Conservation (phyloP, 176 grass and related monocot species). For the Poa annua region DNA sequence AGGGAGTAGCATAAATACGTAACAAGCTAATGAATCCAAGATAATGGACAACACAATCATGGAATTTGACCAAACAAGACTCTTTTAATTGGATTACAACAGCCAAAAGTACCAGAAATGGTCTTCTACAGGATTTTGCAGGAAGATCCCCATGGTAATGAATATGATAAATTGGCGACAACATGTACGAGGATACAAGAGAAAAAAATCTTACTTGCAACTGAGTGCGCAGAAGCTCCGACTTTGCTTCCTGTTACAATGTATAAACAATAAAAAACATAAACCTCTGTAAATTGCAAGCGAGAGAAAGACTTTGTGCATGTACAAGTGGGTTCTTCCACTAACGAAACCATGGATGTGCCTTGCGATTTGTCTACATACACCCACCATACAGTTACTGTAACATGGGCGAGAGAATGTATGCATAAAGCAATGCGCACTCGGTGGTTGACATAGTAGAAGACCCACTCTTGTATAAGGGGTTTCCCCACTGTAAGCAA, state of each 20-base stretch:
- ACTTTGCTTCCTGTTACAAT: slow-evolving; percentile 69
- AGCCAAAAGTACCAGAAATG: slow-evolving; percentile 1
- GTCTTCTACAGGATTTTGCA: neutral
- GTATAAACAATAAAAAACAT: slow-evolving; percentile 33
- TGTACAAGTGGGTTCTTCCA: slow-evolving; percentile 9
- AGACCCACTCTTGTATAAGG: neutral
- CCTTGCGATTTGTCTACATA: slow-evolving; percentile 9
- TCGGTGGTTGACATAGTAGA: slow-evolving; percentile 19
- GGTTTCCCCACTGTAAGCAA: neutral
- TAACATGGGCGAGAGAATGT: slow-evolving; percentile 13
- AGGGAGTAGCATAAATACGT: slow-evolving; percentile 5
- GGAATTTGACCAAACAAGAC: slow-evolving; percentile 15
- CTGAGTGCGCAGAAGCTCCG: slow-evolving; percentile 57
- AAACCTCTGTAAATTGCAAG: slow-evolving; percentile 32
- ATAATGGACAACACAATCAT: neutral
- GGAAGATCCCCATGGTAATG: slow-evolving; percentile 26
- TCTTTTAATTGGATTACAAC: neutral
- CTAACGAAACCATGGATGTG: neutral
- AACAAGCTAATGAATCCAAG: slow-evolving; percentile 7
- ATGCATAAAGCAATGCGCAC: neutral
- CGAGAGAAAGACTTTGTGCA: neutral
- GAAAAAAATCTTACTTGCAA: slow-evolving; percentile 74
- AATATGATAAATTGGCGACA: neutral
- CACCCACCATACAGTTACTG: neutral
- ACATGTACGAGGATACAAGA: slow-evolving; percentile 22